Evolutionary conservation across 208 protist genomes (phyloP).

Genomic region (Naegleria lovaniensis): DNA sequence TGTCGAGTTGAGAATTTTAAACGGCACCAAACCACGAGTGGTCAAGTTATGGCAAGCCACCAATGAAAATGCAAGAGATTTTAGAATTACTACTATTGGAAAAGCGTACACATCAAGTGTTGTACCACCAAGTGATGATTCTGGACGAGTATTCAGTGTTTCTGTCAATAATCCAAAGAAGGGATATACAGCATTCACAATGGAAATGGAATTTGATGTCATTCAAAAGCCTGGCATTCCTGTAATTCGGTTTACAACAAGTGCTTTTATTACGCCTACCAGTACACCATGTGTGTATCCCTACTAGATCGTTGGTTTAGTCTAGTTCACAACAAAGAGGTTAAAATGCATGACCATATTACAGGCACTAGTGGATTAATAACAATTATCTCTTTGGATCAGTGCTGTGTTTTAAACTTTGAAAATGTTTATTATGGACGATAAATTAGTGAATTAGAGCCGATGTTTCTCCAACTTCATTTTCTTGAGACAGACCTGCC

Average conservation of each 20-base stretch:
- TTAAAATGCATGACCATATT: no score
- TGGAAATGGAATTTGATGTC: neutral
- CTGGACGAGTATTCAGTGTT: neutral
- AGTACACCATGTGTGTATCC: neutral
- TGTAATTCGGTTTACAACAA: neutral
- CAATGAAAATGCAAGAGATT: neutral
- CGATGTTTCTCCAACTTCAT: neutral
- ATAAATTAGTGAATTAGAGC: no score
- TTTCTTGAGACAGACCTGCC: neutral
- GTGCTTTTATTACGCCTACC: neutral
- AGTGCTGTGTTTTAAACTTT: no score
- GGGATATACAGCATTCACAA: neutral
- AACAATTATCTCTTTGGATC: no score
- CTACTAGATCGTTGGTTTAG: no score
- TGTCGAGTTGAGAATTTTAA: neutral
- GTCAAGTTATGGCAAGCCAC: neutral
- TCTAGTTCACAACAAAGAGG: no score
- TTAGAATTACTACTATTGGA: neutral
- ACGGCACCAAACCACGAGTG: neutral
- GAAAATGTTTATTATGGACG: no score
- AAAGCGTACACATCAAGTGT: neutral
- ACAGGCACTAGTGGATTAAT: no score
- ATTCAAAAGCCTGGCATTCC: neutral
- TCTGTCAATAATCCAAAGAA: neutral
- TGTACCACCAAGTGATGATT: neutral